These are phyloP conservation scores for Lunularia cruciata DNA, from an alignment of 225 moss, liverwort and hornwort genomes.

Conservation along the genomic window DNA sequence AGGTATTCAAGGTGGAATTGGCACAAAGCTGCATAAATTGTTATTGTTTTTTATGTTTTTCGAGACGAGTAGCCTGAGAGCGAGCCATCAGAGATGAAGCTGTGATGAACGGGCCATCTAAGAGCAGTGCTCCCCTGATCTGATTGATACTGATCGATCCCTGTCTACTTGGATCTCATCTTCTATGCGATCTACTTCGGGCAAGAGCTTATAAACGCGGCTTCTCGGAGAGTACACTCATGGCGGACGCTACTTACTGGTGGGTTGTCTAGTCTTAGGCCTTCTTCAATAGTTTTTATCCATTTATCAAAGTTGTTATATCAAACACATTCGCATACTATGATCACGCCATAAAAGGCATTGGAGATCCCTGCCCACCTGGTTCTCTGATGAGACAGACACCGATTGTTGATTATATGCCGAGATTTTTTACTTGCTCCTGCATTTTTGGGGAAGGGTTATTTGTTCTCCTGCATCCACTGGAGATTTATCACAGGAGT, in stretches of 20 bases:
- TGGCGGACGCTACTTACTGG: slow-evolving; percentile 25
- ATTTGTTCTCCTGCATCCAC: too few species aligned
- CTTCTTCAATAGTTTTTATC: neutral
- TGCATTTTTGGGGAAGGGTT: too few species aligned
- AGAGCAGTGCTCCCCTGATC: neutral
- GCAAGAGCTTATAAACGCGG: neutral
- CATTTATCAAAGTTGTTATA: too few species aligned
- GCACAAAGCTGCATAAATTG: neutral
- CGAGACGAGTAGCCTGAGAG: neutral
- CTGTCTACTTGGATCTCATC: neutral
- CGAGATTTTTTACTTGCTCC: too few species aligned
- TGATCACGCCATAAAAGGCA: neutral
- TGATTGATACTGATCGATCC: neutral
- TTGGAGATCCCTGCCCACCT: neutral
- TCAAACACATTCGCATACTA: too few species aligned
- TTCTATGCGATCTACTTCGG: neutral
- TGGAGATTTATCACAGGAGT: too few species aligned
- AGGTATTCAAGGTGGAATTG: neutral
- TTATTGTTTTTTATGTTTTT: neutral
- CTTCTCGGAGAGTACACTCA: neutral
- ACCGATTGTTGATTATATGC: neutral
- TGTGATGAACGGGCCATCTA: neutral
- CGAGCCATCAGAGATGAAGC: neutral
- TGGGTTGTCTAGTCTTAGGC: slow-evolving; percentile 1
- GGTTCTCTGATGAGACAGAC: neutral